Conservation (phyloP, 306 rosid species). For the Leucaena leucocephala region DNA sequence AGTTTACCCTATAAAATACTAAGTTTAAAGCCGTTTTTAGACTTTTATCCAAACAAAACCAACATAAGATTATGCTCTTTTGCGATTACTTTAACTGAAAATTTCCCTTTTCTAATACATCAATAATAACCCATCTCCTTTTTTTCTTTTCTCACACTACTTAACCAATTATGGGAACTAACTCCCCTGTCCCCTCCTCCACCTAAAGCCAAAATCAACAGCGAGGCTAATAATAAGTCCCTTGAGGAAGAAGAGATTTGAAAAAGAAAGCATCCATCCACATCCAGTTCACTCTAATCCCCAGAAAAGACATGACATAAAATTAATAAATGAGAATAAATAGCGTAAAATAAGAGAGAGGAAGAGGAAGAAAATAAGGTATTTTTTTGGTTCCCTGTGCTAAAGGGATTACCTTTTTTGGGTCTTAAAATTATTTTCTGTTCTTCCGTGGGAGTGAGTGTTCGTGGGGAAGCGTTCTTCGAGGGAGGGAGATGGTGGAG, state of each 20-base stretch:
- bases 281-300: neutral
- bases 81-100: constrained; percentile 13
- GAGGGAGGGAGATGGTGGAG: constrained; percentile 43
- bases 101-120: constrained; percentile 7
- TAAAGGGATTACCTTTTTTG: constrained; percentile 36
- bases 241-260: neutral
- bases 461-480: constrained; percentile 43
- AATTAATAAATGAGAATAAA: neutral
- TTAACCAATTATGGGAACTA: constrained; percentile 32
- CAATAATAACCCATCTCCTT: constrained; percentile 6
- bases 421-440: neutral
- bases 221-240: neutral
- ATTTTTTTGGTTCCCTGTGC: neutral
- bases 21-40: neutral
- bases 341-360: neutral
- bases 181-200: constrained; percentile 1
- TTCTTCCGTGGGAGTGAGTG: constrained; percentile 30
- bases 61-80: constrained; percentile 16
- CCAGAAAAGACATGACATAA: constrained; percentile 16
- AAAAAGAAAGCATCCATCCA: neutral
- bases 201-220: neutral
- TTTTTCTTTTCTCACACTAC: constrained; percentile 1
- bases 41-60: constrained; percentile 9
- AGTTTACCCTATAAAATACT: neutral
- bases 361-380: neutral